Conservation (phyloP, 2,329 filamentous ascomycete genomes). For the Delphinella strobiligena region DNA sequence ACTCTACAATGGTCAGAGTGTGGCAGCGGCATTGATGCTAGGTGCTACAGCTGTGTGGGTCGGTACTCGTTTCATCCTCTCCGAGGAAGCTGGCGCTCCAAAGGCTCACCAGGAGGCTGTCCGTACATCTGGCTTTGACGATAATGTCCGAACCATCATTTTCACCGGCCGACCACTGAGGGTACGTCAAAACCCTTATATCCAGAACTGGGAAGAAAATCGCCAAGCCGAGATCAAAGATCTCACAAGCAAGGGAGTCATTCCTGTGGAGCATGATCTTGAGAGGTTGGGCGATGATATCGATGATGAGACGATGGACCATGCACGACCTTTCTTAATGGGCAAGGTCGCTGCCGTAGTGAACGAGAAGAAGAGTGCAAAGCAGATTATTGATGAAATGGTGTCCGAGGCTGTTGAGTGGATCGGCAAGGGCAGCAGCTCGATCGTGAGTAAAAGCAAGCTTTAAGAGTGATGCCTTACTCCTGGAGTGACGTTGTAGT, state of each 20-base stretch:
- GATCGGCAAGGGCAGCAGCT: constrained; percentile 16
- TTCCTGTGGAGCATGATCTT: constrained; percentile 89
- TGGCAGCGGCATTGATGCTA: constrained; percentile 85
- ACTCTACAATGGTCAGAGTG: constrained; percentile 81
- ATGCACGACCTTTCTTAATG: constrained; percentile 86
- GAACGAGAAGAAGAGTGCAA: constrained; percentile 83
- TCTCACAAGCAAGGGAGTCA: constrained; percentile 74
- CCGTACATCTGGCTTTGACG: constrained; percentile 79
- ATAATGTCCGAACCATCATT: constrained; percentile 94
- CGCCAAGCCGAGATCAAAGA: constrained; percentile 82
- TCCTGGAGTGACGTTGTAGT: no score
- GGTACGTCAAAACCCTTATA: constrained; percentile 88
- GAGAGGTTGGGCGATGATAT: constrained; percentile 59
- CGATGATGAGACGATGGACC: constrained; percentile 80
- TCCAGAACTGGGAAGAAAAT: constrained; percentile 92
- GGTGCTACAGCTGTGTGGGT: constrained; percentile 92
- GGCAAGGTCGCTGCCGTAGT: constrained; percentile 91
- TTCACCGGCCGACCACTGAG: constrained; percentile 94
- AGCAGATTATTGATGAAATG: constrained; percentile 89
- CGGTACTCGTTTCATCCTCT: constrained; percentile 88
- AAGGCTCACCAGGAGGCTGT: constrained; percentile 93
- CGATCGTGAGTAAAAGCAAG: constrained; percentile 23
- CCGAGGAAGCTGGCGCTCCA: constrained; percentile 87
- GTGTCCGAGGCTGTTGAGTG: constrained; percentile 55
- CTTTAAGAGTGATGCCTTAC: constrained; percentile 12